Evolutionary conservation across 768 basidiomycete genomes (phyloP), one percentile per base, ranked within the genome.

Genomic region (Auricularia heimuer): DNA sequence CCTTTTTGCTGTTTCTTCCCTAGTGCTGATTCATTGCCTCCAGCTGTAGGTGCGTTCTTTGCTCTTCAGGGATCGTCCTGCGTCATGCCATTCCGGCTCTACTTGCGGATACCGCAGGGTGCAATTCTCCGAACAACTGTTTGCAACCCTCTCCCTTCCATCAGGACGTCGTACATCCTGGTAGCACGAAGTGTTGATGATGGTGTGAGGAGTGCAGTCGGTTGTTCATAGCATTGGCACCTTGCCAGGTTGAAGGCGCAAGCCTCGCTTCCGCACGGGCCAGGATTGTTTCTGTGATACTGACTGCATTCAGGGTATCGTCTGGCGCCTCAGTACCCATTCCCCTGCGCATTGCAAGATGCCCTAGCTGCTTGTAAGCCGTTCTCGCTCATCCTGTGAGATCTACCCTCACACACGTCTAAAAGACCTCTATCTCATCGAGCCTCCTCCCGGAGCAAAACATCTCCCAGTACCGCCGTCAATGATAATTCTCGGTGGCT

Each of bases 281-380:
- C 47, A 33, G 45, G 11, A 21, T 51, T 64, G n/a, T 29, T 29
- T 29, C 2, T 3, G 29, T 42, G 29, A n/a, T 18, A 4, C 42
- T 45, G 21, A 44, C 21, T 4, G 7, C 47, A 4, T 14, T 16
- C 29, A 33, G 64, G 56, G 6, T 75, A 75, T 63, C 85, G 89
- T 54, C 83, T 95, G n/a, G 90, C 95, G 14, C 96, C 96, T 0
- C 96, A 98, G 75, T 98, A 96, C 70, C 96, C 96, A 1, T 98
- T 97, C 73, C 96, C 96, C 14, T 93, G 92, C 68, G 92, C 88
- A 1, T 75, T 98, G 6, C 94, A 97, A 70, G 96, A 98, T 74
- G 78, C 87, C 39, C 71, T 98, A 11, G 91, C 96, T 2, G 88
- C 94, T 7, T 98, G 91, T 92, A 69, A 69, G 86, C 73, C 36